Percentiles rank a stretch among this genome's conserved stretches.
phyloP scores from a whole-genome alignment of 2,329 filamentous ascomycete species.

The Paecilomyces sp. region DNA sequence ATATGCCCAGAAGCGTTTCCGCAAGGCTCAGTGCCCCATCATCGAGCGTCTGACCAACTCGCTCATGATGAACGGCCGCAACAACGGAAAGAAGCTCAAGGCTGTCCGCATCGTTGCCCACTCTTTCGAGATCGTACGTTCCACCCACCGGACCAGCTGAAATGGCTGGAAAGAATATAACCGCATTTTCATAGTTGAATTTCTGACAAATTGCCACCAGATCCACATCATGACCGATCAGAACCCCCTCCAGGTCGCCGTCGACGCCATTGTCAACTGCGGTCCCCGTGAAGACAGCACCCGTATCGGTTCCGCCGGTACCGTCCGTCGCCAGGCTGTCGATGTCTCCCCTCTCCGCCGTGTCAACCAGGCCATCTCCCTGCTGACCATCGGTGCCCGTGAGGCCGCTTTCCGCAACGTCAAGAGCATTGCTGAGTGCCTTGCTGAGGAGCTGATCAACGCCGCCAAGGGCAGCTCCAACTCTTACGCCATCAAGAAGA shows the following conservation, averaged over 20 bases:
- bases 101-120: slow-evolving; percentile 98
- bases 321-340: slow-evolving; percentile 98
- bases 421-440: slow-evolving; percentile 99
- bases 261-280: slow-evolving; percentile 99
- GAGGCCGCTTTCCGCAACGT: slow-evolving; percentile 99
- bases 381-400: slow-evolving; percentile 97
- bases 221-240: slow-evolving; percentile 99
- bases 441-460: slow-evolving; percentile 99
- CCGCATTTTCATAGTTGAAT: neutral
- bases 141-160: neutral
- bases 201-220: slow-evolving; percentile 42
- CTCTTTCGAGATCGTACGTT: slow-evolving; percentile 97
- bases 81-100: slow-evolving; percentile 99
- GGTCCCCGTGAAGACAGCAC: slow-evolving; percentile 99
- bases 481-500: slow-evolving; percentile 99
- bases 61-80: slow-evolving; percentile 99
- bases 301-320: slow-evolving; percentile 98
- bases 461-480: slow-evolving; percentile 99
- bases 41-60: slow-evolving; percentile 99
- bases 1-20: slow-evolving; percentile 99
- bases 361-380: slow-evolving; percentile 99
- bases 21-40: slow-evolving; percentile 99
- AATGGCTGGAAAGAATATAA: neutral
- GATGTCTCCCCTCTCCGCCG: slow-evolving; percentile 99
- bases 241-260: slow-evolving; percentile 99